Evolutionary conservation across 164 flowering plant species (phyloP).

Genomic region (Warburgia ugandensis): DNA sequence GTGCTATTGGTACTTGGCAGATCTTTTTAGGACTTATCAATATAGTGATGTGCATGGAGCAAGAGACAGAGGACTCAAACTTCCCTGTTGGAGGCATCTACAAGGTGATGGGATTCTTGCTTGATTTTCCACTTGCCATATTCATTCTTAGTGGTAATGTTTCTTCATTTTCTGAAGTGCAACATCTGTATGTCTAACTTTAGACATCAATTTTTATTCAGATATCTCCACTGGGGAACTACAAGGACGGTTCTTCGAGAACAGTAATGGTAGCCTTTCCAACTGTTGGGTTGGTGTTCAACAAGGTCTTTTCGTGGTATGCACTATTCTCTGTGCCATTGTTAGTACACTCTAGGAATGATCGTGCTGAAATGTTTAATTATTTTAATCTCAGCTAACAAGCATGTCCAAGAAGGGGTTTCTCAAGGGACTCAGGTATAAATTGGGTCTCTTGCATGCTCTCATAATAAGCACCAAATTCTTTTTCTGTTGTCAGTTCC

Average conservation of each 20-base stretch:
- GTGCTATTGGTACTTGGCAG: conserved; percentile 21
- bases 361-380: background rate
- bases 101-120: conserved; percentile 12
- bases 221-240: conserved; percentile 15
- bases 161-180: background rate
- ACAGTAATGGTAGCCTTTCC: conserved; percentile 9
- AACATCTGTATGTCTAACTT: background rate
- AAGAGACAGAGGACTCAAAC: conserved; percentile 9
- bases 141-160: background rate
- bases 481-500: background rate
- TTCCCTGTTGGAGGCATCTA: conserved; percentile 10
- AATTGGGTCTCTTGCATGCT: conserved; percentile 1
- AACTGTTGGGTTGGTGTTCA: conserved; percentile 9
- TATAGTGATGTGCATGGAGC: conserved; percentile 19
- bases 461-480: background rate
- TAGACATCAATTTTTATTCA: conserved; percentile 12
- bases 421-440: conserved; percentile 51
- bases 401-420: conserved; percentile 27
- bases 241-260: conserved; percentile 21
- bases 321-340: background rate
- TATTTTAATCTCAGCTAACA: conserved; percentile 29
- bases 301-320: conserved; percentile 19
- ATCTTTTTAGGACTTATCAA: conserved; percentile 16
- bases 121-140: background rate
- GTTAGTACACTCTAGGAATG: background rate